phyloP scores from a whole-genome alignment of 202 grass and related monocot genomes.

The Zoysia matrella region DNA sequence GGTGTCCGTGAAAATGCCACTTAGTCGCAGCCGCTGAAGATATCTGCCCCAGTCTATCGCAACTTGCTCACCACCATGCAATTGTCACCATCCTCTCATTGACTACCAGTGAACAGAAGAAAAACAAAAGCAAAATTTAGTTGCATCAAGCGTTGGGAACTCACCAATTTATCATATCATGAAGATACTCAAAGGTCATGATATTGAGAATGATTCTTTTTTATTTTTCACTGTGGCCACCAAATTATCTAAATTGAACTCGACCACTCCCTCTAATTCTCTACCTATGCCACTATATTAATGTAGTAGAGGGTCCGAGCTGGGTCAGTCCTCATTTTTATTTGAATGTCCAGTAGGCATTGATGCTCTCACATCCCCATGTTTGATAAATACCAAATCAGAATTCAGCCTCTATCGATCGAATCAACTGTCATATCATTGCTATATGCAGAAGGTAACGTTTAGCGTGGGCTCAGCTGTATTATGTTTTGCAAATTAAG shows the following conservation, averaged over 20 bases:
- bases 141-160: neutral
- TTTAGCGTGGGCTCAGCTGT: constrained; percentile 25
- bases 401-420: neutral
- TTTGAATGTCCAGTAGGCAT: neutral
- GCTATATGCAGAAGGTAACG: neutral
- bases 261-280: no score
- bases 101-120: constrained; percentile 28
- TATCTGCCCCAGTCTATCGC: constrained; percentile 11
- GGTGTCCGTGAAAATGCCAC: constrained; percentile 34
- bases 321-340: constrained; percentile 12
- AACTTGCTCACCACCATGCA: constrained; percentile 36
- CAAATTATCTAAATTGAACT: neutral
- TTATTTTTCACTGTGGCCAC: neutral
- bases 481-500: constrained; percentile 11
- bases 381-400: neutral
- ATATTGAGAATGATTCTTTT: neutral
- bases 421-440: constrained; percentile 21
- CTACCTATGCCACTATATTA: neutral
- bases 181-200: neutral
- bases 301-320: neutral
- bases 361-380: neutral
- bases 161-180: constrained; percentile 16
- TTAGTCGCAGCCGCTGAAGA: constrained; percentile 40
- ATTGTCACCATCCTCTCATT: constrained; percentile 62
- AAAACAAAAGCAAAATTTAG: constrained; percentile 15